Base-by-base conservation (phyloP, 768 basidiomycete species). In the Mycena indigotica region DNA sequence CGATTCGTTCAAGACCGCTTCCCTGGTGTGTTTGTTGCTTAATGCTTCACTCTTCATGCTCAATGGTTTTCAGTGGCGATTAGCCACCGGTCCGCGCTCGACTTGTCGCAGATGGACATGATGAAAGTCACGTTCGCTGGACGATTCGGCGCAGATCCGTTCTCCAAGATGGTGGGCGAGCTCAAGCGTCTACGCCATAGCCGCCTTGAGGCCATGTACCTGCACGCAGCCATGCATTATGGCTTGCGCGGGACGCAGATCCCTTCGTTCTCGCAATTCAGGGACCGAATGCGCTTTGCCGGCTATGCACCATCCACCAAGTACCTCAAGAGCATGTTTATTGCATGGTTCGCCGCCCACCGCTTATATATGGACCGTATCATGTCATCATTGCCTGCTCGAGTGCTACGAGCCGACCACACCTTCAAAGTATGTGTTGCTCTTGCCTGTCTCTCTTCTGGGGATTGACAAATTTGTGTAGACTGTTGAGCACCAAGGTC, bases 371-470 rank as follows among this genome's bases (percentile, higher is more conserved):
- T 62, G 25, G 61, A 65, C 28, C 54, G 58, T 23, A 53, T 55
- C 48, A 54, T 58, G 50, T 61, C 64, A 1, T 49, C 61, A 6
- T 32, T 60, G 10, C 53, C 64, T 2, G 57, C 25, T 6, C 54
- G 38, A 12, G 28, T 65, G 29, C 17, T 62, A 15, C 61, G 61
- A 28, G 61, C 50, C 3, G 61, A 65, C 28, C 64, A 65, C 24
- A 65, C 61, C 24, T 65, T 57, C 50, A 56, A 65, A n/a, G 64
- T 65, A 39, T 28, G 52, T n/a, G n/a, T n/a, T 54, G 4, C 38
- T 29, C 16, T 41, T 5, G 5, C 32, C 16, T 35, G 28, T 23
- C 28, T 13, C n/a, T 21, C 32, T 41, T 12, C 24, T 4, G 23
- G 2, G 12, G 16, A 2, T n/a, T 17, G 26, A 23, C 26, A 5